A percentile compares a stretch with the other conserved stretches of the same genome.
Evolutionary conservation across 208 protist species (phyloP).

Genomic region (Naegleria fowleri): DNA sequence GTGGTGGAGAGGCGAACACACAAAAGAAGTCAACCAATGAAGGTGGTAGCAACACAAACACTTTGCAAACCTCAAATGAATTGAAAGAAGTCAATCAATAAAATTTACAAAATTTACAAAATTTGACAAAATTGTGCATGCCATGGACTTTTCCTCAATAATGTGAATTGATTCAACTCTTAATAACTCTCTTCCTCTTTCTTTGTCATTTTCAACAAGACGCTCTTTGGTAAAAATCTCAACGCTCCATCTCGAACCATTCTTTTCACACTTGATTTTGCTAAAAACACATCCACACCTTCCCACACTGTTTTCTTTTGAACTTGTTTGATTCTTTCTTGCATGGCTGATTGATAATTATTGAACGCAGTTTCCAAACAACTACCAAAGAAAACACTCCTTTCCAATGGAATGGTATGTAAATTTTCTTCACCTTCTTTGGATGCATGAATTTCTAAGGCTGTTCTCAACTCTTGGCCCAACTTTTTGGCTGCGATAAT

Average conservation of each 20-base stretch:
- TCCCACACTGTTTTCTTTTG: not conserved
- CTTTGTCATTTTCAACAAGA: not conserved
- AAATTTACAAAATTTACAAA: too few relatives aligned
- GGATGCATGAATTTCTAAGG: not conserved
- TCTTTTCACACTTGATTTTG: not conserved
- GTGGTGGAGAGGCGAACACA: too few relatives aligned
- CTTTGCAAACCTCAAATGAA: too few relatives aligned
- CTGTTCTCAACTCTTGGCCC: not conserved
- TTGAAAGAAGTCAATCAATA: too few relatives aligned
- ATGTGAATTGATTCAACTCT: too few relatives aligned
- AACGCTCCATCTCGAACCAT: not conserved
- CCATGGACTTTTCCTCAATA: too few relatives aligned
- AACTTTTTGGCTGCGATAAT: not conserved
- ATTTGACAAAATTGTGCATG: too few relatives aligned
- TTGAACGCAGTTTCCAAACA: not conserved
- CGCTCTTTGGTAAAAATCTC: not conserved
- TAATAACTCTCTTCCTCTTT: not conserved
- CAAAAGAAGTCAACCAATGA: too few relatives aligned
- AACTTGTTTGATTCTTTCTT: not conserved
- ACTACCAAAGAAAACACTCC: not conserved
- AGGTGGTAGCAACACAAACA: too few relatives aligned
- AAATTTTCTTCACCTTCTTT: not conserved
- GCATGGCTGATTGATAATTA: not conserved
- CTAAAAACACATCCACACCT: not conserved
- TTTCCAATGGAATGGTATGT: not conserved